Evolutionary conservation across 768 basidiomycete genomes (phyloP), one percentile per base, ranked within the genome.

Genomic region (Tylopilus subfusipes): DNA sequence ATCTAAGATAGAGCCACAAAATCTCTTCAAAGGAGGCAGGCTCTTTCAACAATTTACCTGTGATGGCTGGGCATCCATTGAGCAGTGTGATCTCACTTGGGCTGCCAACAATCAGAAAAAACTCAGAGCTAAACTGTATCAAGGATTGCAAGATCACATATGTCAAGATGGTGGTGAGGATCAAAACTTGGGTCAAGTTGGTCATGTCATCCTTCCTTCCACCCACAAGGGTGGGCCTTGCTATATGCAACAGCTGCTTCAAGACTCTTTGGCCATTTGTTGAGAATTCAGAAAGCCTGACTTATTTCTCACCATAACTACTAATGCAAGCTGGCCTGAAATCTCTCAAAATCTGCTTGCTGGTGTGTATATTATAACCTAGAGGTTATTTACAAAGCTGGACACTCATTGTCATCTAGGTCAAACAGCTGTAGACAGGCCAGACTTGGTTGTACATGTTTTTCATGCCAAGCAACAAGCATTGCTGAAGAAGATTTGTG

Each of bases 1-100:
- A 3, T 0, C 0, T 0, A 3, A 53, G 0, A 14, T 54, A n/a
- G 50, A 73, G 31, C 65, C 58, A n/a, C 8, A 27, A 2, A 64
- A 65, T 52, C 44, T 79, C 10, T 72, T 78, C 52, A 60, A 53
- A 22, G 75, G 66, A 46, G 69, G 73, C 2, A 62, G 64, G 21
- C 69, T 83, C 0, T 72, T 82, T 31, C 77, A 80, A 50, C 72
- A 78, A 42, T 77, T 68, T 55, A 48, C 76, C 31, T 74, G 75
- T 43, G 78, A 83, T 69, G 61, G 55, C 2, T 83, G 72, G 73
- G 78, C 80, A 11, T 62, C 68, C 0, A 60, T 72, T n/a, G 79
- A 83, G 2, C 77, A 80, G 24, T 58, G 44, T 11, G 62, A 66
- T 2, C 64, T 83, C 1, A 47, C 31, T 14, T 82, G 64, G 63